Conservation (phyloP, 345 rosid species). For the Eucalyptus fibrosa region DNA sequence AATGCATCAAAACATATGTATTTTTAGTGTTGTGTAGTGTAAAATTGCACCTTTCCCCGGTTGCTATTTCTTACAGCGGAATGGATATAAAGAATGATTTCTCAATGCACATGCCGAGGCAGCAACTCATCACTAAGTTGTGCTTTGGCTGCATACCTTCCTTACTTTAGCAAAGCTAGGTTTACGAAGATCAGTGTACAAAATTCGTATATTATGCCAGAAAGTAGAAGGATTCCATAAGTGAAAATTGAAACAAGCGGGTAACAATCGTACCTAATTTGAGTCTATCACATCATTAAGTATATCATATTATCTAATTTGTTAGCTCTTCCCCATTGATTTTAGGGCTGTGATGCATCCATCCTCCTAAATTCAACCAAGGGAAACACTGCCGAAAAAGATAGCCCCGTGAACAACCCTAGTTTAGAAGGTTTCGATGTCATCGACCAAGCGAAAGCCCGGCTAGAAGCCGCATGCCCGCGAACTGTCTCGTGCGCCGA, state of each 20-base stretch:
- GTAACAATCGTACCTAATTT: not conserved
- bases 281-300: not conserved
- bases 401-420: constrained; percentile 1
- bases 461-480: constrained; percentile 25
- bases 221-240: not conserved
- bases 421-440: constrained; percentile 18
- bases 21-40: not conserved
- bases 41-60: not conserved
- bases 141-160: not conserved
- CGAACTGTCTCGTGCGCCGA: constrained; percentile 37
- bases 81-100: not conserved
- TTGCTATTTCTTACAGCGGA: not conserved
- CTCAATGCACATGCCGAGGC: not conserved
- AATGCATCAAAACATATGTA: not conserved
- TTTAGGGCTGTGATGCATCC: constrained; percentile 40
- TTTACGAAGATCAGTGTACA: not conserved
- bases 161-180: not conserved
- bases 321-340: not conserved
- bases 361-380: constrained; percentile 15
- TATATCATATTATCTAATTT: not conserved
- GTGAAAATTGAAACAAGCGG: not conserved
- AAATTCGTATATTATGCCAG: not conserved
- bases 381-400: constrained; percentile 9
- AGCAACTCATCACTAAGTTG: not conserved
- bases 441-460: constrained; percentile 19